Conservation (phyloP, 192 early-diverging fungal species). For the Coemansia sp. region DNA sequence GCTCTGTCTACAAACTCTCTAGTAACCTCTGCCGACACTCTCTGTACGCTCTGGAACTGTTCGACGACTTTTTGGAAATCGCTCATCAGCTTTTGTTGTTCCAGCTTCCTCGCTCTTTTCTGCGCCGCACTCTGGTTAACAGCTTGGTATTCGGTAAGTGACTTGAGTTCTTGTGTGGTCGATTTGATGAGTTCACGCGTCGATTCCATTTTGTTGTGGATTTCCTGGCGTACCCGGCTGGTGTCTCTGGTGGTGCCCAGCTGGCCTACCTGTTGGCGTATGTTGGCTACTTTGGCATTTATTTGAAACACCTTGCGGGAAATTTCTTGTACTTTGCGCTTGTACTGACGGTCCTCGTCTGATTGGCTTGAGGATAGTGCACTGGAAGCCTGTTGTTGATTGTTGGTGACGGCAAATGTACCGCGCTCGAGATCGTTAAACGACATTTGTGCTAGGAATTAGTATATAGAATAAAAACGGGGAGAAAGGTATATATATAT, state of each 20-base stretch:
- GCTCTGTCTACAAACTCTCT: conserved; percentile 83
- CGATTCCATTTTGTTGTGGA: conserved; percentile 68
- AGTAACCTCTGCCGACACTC: conserved; percentile 80
- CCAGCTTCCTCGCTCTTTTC: conserved; percentile 71
- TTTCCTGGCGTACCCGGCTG: conserved; percentile 63
- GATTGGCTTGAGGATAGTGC: conserved; percentile 8
- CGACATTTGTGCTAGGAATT: conserved; percentile 55
- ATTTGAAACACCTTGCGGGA: conserved; percentile 88
- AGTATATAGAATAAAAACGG: conserved; percentile 2
- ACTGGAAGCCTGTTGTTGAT: background rate
- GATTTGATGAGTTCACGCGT: conserved; percentile 81
- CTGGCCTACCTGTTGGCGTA: conserved; percentile 74
- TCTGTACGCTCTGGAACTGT: conserved; percentile 86
- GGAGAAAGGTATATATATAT: background rate
- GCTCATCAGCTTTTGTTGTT: conserved; percentile 90
- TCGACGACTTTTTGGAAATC: conserved; percentile 92
- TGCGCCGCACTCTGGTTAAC: conserved; percentile 1
- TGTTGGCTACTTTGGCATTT: conserved; percentile 80
- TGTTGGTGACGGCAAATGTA: conserved; percentile 25
- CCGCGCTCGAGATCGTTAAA: conserved; percentile 68
- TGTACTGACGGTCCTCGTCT: conserved; percentile 57
- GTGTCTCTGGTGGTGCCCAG: conserved; percentile 81
- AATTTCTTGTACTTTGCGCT: conserved; percentile 62
- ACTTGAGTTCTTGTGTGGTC: conserved; percentile 77
- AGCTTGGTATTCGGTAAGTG: conserved; percentile 62